Conservation (phyloP, 2,329 filamentous ascomycete species). For the Pyricularia sp. region DNA sequence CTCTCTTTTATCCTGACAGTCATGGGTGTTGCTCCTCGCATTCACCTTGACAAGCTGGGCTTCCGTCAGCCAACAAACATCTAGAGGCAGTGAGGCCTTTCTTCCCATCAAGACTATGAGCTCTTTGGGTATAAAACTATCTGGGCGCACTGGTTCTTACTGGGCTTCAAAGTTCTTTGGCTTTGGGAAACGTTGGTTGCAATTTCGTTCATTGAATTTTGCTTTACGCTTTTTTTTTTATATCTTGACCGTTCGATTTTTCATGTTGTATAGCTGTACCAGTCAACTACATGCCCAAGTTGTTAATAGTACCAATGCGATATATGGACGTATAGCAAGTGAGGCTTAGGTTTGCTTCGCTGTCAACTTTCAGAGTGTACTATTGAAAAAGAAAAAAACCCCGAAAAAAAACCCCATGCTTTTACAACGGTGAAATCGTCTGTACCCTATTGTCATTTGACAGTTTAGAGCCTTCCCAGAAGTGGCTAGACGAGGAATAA, state of each 20-base stretch:
- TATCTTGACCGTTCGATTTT: neutral
- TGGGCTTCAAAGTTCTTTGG: neutral
- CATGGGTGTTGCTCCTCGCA: slow-evolving; percentile 60
- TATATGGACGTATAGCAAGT: neutral
- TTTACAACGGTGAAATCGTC: neutral
- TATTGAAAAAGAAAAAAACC: neutral
- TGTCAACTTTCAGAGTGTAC: neutral
- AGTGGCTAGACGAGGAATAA: neutral
- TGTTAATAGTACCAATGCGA: neutral
- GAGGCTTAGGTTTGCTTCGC: neutral
- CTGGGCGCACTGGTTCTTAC: neutral
- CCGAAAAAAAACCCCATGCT: neutral
- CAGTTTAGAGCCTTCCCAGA: neutral
- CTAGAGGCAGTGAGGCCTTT: neutral
- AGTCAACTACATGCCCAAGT: neutral
- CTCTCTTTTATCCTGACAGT: slow-evolving; percentile 54
- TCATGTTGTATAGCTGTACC: neutral
- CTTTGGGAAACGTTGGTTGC: neutral
- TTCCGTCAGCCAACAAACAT: neutral
- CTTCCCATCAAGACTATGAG: neutral
- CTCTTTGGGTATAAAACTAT: neutral
- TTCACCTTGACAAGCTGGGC: slow-evolving; percentile 74
- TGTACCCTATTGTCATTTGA: neutral
- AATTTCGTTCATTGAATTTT: neutral
- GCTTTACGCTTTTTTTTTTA: neutral